phyloP scores from a whole-genome alignment of 495 filamentous ascomycete species.

The Trichodelitschia bisporula region DNA sequence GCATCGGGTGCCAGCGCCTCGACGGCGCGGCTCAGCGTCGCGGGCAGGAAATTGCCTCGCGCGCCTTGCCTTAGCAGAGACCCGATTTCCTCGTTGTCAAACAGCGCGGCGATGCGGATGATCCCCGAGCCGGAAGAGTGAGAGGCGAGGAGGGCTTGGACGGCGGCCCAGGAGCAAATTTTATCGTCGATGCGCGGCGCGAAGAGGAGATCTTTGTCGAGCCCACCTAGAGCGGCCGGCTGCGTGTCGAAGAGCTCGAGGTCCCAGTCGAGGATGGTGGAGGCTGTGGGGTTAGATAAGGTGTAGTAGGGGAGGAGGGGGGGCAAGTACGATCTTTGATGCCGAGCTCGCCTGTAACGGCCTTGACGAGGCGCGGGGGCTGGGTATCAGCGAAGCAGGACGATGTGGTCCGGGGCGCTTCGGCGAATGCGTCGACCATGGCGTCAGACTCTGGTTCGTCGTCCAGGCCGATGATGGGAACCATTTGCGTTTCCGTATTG shows the following conservation, averaged over 20 bases:
- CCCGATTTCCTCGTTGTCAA: conserved; percentile 93
- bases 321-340: conserved; percentile 30
- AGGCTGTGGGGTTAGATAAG: conserved; percentile 11
- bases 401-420: conserved; percentile 1
- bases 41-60: conserved; percentile 61
- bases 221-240: conserved; percentile 57
- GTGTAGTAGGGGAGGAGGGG: conserved; percentile 2
- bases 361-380: conserved; percentile 57
- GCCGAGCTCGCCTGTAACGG: conserved; percentile 49
- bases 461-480: conserved; percentile 80
- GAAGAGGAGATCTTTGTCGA: conserved; percentile 88
- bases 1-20: conserved; percentile 31
- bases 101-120: conserved; percentile 71
- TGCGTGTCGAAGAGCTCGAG: conserved; percentile 89
- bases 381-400: conserved; percentile 53
- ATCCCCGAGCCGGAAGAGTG: conserved; percentile 18
- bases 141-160: conserved; percentile 54
- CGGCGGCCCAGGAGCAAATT: conserved; percentile 79
- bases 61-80: conserved; percentile 78
- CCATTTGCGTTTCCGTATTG: conserved; percentile 83
- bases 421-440: conserved; percentile 17
- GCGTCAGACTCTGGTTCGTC: conserved; percentile 22
- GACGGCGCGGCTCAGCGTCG: conserved; percentile 52
- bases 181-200: conserved; percentile 92
- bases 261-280: conserved; percentile 79